Conservation (phyloP, 768 basidiomycete genomes). For the Russula emetica region DNA sequence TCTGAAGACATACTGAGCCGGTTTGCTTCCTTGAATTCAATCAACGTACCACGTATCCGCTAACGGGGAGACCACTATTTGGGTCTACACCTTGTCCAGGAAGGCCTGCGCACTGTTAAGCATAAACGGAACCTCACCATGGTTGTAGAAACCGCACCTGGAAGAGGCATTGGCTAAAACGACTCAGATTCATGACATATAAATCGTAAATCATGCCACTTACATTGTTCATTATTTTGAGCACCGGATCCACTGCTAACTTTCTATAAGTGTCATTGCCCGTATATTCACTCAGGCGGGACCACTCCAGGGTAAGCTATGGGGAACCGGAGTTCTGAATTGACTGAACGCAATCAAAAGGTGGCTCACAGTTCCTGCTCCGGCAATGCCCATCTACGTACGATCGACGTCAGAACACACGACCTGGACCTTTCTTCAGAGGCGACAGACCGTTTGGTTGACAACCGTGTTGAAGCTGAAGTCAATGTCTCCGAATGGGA, state of each 20-base stretch:
- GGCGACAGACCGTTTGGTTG: slow-evolving; percentile 33
- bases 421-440: slow-evolving; percentile 30
- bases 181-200: background rate
- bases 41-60: background rate
- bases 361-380: slow-evolving; percentile 42
- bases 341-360: background rate
- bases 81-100: slow-evolving; percentile 59
- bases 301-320: slow-evolving; percentile 57
- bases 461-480: slow-evolving; percentile 38
- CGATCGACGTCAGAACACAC: slow-evolving; percentile 41
- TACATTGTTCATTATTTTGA: slow-evolving; percentile 45
- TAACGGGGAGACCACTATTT: background rate
- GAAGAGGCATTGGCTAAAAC: slow-evolving; percentile 38
- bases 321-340: background rate
- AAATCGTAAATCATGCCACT: slow-evolving; percentile 20
- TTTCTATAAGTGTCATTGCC: slow-evolving; percentile 55
- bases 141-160: slow-evolving; percentile 2
- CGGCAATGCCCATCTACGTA: slow-evolving; percentile 46
- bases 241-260: slow-evolving; percentile 31
- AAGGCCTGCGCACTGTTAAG: slow-evolving; percentile 40
- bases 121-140: slow-evolving; percentile 5
- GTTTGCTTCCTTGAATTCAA: background rate
- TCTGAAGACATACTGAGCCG: slow-evolving; percentile 37
- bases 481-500: slow-evolving; percentile 40
- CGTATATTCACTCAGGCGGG: slow-evolving; percentile 48